Evolutionary conservation across 2,329 filamentous ascomycete genomes (phyloP), one percentile per base, ranked within the genome.

Genomic region (Pseudogymnoascus verrucosus): DNA sequence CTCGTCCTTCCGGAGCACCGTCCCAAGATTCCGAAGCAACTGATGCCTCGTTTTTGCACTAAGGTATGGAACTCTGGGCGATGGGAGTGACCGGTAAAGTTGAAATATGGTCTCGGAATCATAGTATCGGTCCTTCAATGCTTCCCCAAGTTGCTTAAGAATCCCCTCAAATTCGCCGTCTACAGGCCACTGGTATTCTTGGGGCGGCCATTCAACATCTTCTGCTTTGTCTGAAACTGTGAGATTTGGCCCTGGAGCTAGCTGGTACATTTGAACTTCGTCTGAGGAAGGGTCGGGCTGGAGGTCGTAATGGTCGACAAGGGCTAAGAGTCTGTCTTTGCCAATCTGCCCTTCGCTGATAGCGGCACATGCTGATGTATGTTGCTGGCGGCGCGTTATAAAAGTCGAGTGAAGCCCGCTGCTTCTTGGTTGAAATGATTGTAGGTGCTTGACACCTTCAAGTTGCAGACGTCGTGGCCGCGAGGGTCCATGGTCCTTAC

Each of bases 281-380:
- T 34, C 28, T 63, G 62, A 34, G 28, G 85, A 82, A 12, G 85
- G 79, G 10, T 82, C 79, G 5, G 76, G 76, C 16, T 75, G 75
- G 59, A 77, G 77, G 47, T 78, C 76, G 44, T 80, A 80, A 19
- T 79, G 77, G 44, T 80, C 79, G 51, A 88, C 78, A 57, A 86
- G 75, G 0, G 75, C 77, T 64, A 86, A 75, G 28, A 87, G 77
- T 60, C 84, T 77, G 23, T 80, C 70, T 68, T 77, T 73, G 39
- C 39, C 36, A 14, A 61, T 26, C 26, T 47, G 61, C 16, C n/a
- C 36, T 23, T 44, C 44, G 21, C 36, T 34, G 21, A 28, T 23
- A 23, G 28, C 26, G 21, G 36, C 39, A 31, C 31, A 34, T 62
- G 39, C 36, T 31, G 31, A 62, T 31, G 61, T 47, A 62, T 62